These are phyloP conservation scores for Domatiomyces catenatus DNA, from an alignment of 2,329 filamentous ascomycete genomes.

Conservation along the genomic window DNA sequence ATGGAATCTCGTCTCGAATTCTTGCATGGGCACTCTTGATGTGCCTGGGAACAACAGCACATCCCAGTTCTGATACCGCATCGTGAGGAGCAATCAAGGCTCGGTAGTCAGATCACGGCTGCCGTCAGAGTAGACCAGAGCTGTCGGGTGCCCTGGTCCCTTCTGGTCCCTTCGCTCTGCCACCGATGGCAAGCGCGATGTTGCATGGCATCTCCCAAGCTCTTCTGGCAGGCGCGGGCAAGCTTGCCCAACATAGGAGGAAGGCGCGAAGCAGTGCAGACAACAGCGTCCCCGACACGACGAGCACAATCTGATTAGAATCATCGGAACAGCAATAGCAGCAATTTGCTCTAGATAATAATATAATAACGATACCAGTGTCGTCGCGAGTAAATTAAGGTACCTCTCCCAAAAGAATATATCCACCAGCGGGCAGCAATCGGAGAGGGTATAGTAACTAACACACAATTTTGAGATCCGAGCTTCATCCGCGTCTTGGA, in stretches of 20 bases:
- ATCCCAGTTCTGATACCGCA: slow-evolving; percentile 82
- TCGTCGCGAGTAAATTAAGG: neutral
- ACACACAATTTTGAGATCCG: neutral
- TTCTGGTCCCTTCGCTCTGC: neutral
- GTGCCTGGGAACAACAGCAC: slow-evolving; percentile 60
- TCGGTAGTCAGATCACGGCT: neutral
- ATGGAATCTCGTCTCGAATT: slow-evolving; percentile 68
- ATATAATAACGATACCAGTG: neutral
- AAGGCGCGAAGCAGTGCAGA: neutral
- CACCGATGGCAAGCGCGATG: neutral
- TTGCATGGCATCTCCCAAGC: no score
- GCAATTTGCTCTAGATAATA: neutral
- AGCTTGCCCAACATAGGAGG: neutral
- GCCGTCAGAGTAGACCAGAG: neutral
- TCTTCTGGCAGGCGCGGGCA: neutral
- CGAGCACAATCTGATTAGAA: neutral
- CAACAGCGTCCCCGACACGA: neutral
- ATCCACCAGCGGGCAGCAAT: neutral
- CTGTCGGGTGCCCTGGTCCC: no score
- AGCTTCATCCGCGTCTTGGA: neutral
- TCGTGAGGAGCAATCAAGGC: slow-evolving; percentile 26
- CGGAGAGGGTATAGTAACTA: neutral
- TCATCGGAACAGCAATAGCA: neutral
- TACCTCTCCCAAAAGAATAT: neutral
- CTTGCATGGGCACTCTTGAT: slow-evolving; percentile 56